Conservation (phyloP, 306 rosid species). For the Citrullus colocynthis region DNA sequence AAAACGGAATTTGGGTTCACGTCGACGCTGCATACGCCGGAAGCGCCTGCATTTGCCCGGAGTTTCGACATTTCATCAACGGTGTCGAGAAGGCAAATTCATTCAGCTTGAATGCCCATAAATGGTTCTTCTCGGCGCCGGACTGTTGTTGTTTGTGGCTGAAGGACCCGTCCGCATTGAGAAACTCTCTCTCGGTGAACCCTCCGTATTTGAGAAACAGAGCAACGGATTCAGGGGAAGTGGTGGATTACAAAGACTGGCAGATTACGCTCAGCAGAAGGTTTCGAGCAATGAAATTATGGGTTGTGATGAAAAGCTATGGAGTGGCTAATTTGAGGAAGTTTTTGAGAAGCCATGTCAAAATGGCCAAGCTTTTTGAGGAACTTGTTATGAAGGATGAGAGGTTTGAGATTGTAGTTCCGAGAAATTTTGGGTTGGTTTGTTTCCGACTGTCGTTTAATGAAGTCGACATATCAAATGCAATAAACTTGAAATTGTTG, state of each 20-base stretch:
- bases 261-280: constrained; percentile 13
- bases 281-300: constrained; percentile 12
- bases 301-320: constrained; percentile 21
- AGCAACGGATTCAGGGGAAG: constrained; percentile 2
- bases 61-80: constrained; percentile 24
- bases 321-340: constrained; percentile 12
- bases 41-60: constrained; percentile 31
- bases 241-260: constrained; percentile 27
- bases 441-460: constrained; percentile 14
- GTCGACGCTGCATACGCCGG: constrained; percentile 35
- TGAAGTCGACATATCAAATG: neutral
- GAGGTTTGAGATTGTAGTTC: constrained; percentile 19
- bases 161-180: neutral
- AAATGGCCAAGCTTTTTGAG: constrained; percentile 19
- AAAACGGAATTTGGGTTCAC: constrained; percentile 31
- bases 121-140: constrained; percentile 23
- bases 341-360: constrained; percentile 14
- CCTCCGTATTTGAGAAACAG: constrained; percentile 11
- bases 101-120: constrained; percentile 30
- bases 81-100: constrained; percentile 21
- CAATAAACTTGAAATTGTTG: constrained; percentile 3
- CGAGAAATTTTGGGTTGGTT: constrained; percentile 14
- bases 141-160: constrained; percentile 36
- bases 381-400: constrained; percentile 7
- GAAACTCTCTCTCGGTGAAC: neutral